These are phyloP conservation scores for Populus hybrid DNA, from an alignment of 441 rosid genomes.

Conservation along the genomic window DNA sequence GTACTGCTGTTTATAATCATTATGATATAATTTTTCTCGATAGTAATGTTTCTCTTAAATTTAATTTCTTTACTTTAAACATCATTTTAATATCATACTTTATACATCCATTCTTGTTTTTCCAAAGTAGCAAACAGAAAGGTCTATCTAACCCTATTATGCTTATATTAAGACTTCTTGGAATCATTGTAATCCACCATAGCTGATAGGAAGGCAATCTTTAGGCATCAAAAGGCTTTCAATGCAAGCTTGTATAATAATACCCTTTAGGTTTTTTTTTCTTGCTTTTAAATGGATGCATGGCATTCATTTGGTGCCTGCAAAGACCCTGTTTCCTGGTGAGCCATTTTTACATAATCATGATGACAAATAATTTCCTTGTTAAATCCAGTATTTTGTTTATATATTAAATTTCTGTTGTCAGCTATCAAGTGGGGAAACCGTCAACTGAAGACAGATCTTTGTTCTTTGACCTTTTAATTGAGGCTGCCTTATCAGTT, in stretches of 20 bases:
- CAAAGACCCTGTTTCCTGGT: neutral
- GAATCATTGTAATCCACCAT: neutral
- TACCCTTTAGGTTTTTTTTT: neutral
- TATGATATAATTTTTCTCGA: neutral
- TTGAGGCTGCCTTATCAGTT: slow-evolving; percentile 93
- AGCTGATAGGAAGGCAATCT: neutral
- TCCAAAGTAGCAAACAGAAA: neutral
- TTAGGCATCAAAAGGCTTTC: neutral
- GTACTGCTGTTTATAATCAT: neutral
- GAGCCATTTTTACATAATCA: neutral
- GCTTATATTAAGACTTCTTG: neutral
- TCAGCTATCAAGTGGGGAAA: slow-evolving; percentile 76
- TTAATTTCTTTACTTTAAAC: neutral
- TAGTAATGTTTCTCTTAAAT: neutral
- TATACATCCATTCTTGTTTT: neutral
- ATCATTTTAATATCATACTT: neutral
- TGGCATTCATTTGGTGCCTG: neutral
- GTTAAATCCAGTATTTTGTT: slow-evolving; percentile 14
- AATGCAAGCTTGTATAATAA: neutral
- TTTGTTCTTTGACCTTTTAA: slow-evolving; percentile 67
- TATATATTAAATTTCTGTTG: slow-evolving; percentile 10
- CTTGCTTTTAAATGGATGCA: no score
- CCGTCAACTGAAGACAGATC: slow-evolving; percentile 82
- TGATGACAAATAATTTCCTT: neutral
- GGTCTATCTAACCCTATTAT: neutral